These are phyloP conservation scores for Coleophoma eucalyptorum DNA, from an alignment of 2,329 filamentous ascomycete species.

Conservation along the genomic window DNA sequence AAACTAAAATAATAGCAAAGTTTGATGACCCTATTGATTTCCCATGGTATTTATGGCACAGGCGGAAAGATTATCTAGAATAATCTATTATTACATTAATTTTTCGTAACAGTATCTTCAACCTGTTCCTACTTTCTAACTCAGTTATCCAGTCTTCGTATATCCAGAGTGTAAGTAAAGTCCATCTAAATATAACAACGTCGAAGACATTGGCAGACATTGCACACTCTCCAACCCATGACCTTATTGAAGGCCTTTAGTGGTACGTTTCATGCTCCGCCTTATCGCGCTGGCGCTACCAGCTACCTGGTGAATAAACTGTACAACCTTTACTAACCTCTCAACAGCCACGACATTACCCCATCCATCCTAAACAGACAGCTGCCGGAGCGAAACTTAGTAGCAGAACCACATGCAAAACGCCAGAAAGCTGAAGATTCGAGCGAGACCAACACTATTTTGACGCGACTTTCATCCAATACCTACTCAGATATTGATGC, in stretches of 20 bases:
- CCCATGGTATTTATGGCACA: too few species aligned
- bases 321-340: conserved; percentile 19
- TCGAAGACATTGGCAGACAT: conserved; percentile 7
- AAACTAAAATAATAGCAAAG: too few species aligned
- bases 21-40: too few species aligned
- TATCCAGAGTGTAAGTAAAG: too few species aligned
- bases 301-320: too few species aligned
- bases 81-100: too few species aligned
- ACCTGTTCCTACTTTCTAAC: too few species aligned
- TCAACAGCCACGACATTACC: conserved; percentile 46
- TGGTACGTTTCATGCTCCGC: conserved; percentile 30
- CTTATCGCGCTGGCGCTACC: too few species aligned
- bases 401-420: conserved; percentile 53
- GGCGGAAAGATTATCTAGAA: too few species aligned
- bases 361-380: conserved; percentile 53
- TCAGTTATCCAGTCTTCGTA: too few species aligned
- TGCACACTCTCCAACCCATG: conserved; percentile 31
- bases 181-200: too few species aligned
- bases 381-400: conserved; percentile 37
- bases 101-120: too few species aligned
- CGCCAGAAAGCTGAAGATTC: conserved; percentile 53
- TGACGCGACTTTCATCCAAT: conserved; percentile 31
- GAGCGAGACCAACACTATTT: conserved; percentile 30
- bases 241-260: conserved; percentile 38
- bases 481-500: conserved; percentile 61